Evolutionary conservation across 192 early-diverging fungal genomes (phyloP).

Genomic region (Gorgonomyces haynaldii): DNA sequence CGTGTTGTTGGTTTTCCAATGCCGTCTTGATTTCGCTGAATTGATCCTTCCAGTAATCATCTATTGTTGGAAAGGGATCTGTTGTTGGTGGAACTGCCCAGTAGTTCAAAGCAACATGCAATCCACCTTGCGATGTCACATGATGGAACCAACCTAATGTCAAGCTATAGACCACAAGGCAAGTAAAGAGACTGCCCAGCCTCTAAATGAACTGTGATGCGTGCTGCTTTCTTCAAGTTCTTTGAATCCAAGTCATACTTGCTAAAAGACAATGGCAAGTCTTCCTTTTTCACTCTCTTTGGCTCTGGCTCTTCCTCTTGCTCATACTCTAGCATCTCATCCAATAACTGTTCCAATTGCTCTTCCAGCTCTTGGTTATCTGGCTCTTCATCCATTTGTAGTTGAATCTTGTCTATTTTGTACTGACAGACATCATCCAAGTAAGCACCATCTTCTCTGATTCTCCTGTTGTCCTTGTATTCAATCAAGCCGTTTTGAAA

Average conservation of each 20-base stretch:
- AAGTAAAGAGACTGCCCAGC: slow-evolving; percentile 17
- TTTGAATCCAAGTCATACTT: neutral
- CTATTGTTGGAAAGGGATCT: slow-evolving; percentile 11
- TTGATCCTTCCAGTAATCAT: slow-evolving; percentile 23
- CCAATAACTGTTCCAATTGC: neutral
- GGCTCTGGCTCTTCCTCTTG: neutral
- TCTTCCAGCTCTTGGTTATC: slow-evolving; percentile 3
- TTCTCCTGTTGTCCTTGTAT: slow-evolving; percentile 6
- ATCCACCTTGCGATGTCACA: slow-evolving; percentile 5
- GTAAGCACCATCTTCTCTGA: slow-evolving; percentile 27
- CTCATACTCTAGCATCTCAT: neutral
- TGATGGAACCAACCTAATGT: slow-evolving; percentile 31
- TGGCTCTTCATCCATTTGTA: neutral
- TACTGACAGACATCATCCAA: slow-evolving; percentile 20
- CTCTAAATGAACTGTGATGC: slow-evolving; percentile 6
- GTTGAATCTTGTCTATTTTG: slow-evolving; percentile 13
- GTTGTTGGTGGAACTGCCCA: slow-evolving; percentile 24
- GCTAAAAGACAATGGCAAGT: neutral
- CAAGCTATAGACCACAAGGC: slow-evolving; percentile 11
- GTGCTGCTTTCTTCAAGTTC: slow-evolving; percentile 4
- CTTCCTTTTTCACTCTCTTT: neutral
- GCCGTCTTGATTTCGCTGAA: no score
- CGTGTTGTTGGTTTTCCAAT: no score
- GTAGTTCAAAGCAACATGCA: slow-evolving; percentile 28
- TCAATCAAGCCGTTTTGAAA: slow-evolving; percentile 25